Conservation (phyloP, 2,329 filamentous ascomycete genomes). For the Calonectria henricotiae region DNA sequence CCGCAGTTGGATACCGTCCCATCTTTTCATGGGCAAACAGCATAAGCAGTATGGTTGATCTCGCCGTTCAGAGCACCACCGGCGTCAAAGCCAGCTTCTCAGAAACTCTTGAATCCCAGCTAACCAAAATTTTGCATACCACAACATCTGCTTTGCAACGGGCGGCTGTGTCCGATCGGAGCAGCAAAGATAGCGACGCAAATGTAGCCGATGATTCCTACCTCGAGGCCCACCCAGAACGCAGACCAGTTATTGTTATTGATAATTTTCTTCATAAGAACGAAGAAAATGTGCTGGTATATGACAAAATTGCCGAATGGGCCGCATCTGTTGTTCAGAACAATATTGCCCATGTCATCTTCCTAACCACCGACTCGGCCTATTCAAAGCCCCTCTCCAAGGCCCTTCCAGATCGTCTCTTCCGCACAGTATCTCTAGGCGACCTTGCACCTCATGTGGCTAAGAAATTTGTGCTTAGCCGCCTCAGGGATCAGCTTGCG, state of each 20-base stretch:
- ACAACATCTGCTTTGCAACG: constrained; percentile 84
- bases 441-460: constrained; percentile 91
- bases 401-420: constrained; percentile 91
- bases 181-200: constrained; percentile 82
- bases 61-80: constrained; percentile 94
- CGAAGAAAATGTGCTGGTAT: constrained; percentile 76
- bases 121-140: constrained; percentile 91
- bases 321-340: constrained; percentile 87
- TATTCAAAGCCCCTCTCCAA: constrained; percentile 91
- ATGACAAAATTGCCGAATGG: constrained; percentile 90
- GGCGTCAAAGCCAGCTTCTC: constrained; percentile 96
- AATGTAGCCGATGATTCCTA: constrained; percentile 87
- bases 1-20: constrained; percentile 89
- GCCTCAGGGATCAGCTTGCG: constrained; percentile 72
- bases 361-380: constrained; percentile 90
- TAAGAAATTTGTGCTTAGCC: constrained; percentile 90
- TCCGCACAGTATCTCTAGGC: constrained; percentile 87
- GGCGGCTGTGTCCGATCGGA: constrained; percentile 80
- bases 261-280: constrained; percentile 93
- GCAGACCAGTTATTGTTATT: constrained; percentile 86
- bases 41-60: constrained; percentile 91
- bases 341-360: constrained; percentile 94
- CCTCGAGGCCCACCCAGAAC: constrained; percentile 90
- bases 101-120: constrained; percentile 90
- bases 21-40: constrained; percentile 98